Evolutionary conservation across 2,329 filamentous ascomycete genomes (phyloP), one percentile per base, ranked within the genome.

Genomic region (Cadophora sp.): DNA sequence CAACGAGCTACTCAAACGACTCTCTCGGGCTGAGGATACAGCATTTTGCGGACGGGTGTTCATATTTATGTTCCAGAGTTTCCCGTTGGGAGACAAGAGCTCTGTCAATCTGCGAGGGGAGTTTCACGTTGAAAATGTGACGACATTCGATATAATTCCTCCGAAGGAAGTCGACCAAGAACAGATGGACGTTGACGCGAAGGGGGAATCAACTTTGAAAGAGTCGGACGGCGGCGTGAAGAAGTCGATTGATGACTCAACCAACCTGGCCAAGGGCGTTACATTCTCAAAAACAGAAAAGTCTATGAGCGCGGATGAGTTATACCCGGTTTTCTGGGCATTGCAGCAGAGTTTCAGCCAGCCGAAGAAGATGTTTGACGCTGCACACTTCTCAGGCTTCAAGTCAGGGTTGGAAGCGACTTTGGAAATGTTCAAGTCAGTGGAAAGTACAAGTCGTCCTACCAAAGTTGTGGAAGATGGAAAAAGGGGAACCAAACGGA

Each of bases 1-100:
- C 80, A 99, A 98, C 78, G 96, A 98, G 80, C 84, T 99, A 18
- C 83, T 99, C n/a, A 89, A 95, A 43, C 87, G 96, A 55, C 84
- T 99, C 2, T 98, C 96, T n/a, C 88, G 96, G 65, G 95, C 96
- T 4, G 94, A 98, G 78, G 96, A 99, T 79, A 96, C 96, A 0
- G 94, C 96, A 0, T 99, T 99, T 77, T 99, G 96, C 76, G 96
- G 96, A 18, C 88, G 96, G 47, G 96, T 99, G 30, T 98, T 98
- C 79, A 97, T 99, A 71, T 99, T 97, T 79, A 88, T 99, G 77
- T 99, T 98, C 79, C 96, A 99, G 78, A 97, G 94, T 78, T 98
- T 99, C 75, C 96, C 96, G 1, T 84, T 99, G 0, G 95, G 95
- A 39, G 96, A 99, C 79, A 96, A 95, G 78, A 98, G 96, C 78